Base-by-base conservation (phyloP, 73 alveolate genomes). In the Paramecium octaurelia region DNA sequence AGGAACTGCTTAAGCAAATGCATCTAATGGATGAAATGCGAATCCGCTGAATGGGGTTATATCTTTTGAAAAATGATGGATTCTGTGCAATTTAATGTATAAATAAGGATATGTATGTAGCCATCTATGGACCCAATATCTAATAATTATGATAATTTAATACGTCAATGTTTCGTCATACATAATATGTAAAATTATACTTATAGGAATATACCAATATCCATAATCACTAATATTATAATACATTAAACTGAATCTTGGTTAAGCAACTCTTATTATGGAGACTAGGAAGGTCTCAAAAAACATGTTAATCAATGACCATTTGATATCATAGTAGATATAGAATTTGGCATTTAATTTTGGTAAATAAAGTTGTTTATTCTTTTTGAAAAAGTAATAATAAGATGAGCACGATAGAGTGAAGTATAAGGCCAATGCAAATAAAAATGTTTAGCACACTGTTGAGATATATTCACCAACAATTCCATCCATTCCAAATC, bases 21-120 rank as follows among this genome's bases (percentile, higher is more conserved):
- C 96, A 93, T 93, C 96, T 23, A 93, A 36, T 34, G 96, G 96
- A 75, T 93, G 96, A 92, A 93, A 93, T 2, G 96, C 96, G 64
- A 93, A 93, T 21, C 96, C 96, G 38, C 93, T 64, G 27, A 88
- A 93, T 24, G 96, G 96, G n/a, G 96, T 93, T 8, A 93, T 84
- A 38, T 70, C 92, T 69, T 86, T 91, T 23, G 95, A 93, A 29
- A 92, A 43, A 48, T 93, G 96, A 92, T 93, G 96, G 64, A 92
- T 60, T 42, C 85, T 80, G 92, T 93, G 96, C 36, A 92, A 92
- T 70, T 93, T 87, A 29, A 71, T 73, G 42, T 93, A 93, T 38
- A 93, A 48, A 43, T 64, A 92, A 44, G 93, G 94, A 86, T 90
- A 93, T 20, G 96, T 93, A 60, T 93, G 96, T 21, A 93, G 59